These are phyloP conservation scores for Ceratobasidium sp. DNA, from an alignment of 1,284 basidiomycete species.

Conservation along the genomic window DNA sequence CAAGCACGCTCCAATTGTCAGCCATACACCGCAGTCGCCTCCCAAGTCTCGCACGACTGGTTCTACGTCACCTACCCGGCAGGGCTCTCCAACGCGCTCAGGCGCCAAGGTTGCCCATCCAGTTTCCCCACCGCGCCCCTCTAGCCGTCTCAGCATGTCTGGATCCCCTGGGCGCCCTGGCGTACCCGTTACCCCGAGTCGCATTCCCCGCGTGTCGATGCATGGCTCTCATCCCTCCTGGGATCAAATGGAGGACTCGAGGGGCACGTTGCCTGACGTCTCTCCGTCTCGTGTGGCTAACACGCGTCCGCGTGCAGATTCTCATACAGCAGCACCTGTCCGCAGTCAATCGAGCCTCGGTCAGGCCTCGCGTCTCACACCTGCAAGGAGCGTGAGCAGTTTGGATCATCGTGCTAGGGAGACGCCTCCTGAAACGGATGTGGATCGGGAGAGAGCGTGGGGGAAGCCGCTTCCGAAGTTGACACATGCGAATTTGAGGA, in stretches of 20 bases:
- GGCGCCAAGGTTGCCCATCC: not conserved
- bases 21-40: constrained; percentile 3
- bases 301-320: not conserved
- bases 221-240: constrained; percentile 12
- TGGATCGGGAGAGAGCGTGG: constrained; percentile 31
- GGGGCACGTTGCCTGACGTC: not conserved
- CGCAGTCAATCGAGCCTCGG: constrained; percentile 22
- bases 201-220: constrained; percentile 43
- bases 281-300: not conserved
- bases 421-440: constrained; percentile 30
- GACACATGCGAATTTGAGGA: constrained; percentile 35
- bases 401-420: not conserved
- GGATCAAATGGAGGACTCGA: constrained; percentile 10
- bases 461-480: constrained; percentile 21
- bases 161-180: not conserved
- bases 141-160: not conserved
- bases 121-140: not conserved
- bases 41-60: not conserved
- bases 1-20: constrained; percentile 15
- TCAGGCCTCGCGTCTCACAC: constrained; percentile 6
- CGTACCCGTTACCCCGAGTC: constrained; percentile 24
- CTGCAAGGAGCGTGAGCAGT: constrained; percentile 12
- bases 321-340: not conserved
- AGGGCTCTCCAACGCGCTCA: not conserved
- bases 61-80: constrained; percentile 1